These are phyloP conservation scores for Aspergillus japonicus DNA, from an alignment of 2,329 filamentous ascomycete species.

Conservation along the genomic window DNA sequence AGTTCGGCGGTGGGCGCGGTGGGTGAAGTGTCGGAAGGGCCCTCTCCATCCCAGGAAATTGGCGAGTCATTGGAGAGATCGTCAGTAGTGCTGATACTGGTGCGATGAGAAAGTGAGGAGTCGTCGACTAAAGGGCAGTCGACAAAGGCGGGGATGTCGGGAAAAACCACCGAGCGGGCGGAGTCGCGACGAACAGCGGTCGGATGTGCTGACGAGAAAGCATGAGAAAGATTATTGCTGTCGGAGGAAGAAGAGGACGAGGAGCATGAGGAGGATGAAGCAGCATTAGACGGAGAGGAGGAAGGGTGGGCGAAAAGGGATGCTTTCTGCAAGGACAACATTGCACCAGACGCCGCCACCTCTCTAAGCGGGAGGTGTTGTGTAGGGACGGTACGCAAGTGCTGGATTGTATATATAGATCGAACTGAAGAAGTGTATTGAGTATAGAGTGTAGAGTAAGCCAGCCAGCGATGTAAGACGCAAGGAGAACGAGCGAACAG, in stretches of 20 bases:
- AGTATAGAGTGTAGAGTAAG: background rate
- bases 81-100: slow-evolving; percentile 35
- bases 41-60: slow-evolving; percentile 29
- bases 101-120: slow-evolving; percentile 30
- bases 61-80: slow-evolving; percentile 34
- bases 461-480: background rate
- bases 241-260: slow-evolving; percentile 21
- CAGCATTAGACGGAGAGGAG: slow-evolving; percentile 21
- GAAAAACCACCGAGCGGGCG: slow-evolving; percentile 22
- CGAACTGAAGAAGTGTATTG: background rate
- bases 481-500: background rate
- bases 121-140: slow-evolving; percentile 30
- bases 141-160: slow-evolving; percentile 26
- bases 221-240: slow-evolving; percentile 9
- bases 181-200: slow-evolving; percentile 21
- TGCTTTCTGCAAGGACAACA: slow-evolving; percentile 43
- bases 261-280: slow-evolving; percentile 20
- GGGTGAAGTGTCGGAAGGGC: slow-evolving; percentile 21
- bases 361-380: background rate
- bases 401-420: background rate
- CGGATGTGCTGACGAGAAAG: slow-evolving; percentile 8
- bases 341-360: slow-evolving; percentile 24
- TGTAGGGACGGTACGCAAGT: background rate
- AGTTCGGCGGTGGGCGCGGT: slow-evolving; percentile 20
- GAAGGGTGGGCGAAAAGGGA: slow-evolving; percentile 27